phyloP scores from a whole-genome alignment of 306 rosid genomes.

The Medicago ruthenica region DNA sequence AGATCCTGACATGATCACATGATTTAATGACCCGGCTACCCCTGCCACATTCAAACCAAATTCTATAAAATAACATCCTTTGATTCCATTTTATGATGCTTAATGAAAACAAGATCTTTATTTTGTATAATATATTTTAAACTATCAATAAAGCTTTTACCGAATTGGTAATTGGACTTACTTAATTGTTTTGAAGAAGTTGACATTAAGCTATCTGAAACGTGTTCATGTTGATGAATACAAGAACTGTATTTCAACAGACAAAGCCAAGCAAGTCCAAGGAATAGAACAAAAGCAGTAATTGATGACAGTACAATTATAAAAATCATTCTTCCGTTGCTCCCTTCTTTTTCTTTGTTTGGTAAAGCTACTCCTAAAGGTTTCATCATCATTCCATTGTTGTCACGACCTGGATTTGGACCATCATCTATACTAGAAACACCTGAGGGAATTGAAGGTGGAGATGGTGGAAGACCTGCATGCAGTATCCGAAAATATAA shows the following conservation, averaged over 20 bases:
- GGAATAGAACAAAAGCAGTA: constrained; percentile 65
- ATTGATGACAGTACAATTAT: constrained; percentile 70
- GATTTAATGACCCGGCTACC: constrained; percentile 40
- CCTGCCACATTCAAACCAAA: constrained; percentile 48
- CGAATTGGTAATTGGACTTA: constrained; percentile 38
- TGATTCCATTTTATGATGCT: constrained; percentile 26
- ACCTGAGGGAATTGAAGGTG: constrained; percentile 69
- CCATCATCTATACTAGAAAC: constrained; percentile 64
- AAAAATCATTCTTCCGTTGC: constrained; percentile 53
- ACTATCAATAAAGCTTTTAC: neutral
- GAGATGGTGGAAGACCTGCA: constrained; percentile 98
- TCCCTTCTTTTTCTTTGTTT: constrained; percentile 60
- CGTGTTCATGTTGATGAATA: constrained; percentile 43
- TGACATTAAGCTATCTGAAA: constrained; percentile 52
- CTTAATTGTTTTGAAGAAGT: constrained; percentile 69
- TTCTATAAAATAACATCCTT: neutral
- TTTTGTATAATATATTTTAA: constrained; percentile 9
- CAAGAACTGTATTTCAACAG: constrained; percentile 55
- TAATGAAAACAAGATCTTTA: constrained; percentile 17
- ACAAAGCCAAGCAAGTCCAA: constrained; percentile 73
- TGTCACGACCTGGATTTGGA: constrained; percentile 56
- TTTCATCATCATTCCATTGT: constrained; percentile 66
- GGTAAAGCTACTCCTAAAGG: constrained; percentile 87
- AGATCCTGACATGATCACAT: constrained; percentile 56
- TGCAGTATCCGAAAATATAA: constrained; percentile 38